Conservation (phyloP, 2,329 filamentous ascomycete genomes). For the Talaromyces amestolkiae region DNA sequence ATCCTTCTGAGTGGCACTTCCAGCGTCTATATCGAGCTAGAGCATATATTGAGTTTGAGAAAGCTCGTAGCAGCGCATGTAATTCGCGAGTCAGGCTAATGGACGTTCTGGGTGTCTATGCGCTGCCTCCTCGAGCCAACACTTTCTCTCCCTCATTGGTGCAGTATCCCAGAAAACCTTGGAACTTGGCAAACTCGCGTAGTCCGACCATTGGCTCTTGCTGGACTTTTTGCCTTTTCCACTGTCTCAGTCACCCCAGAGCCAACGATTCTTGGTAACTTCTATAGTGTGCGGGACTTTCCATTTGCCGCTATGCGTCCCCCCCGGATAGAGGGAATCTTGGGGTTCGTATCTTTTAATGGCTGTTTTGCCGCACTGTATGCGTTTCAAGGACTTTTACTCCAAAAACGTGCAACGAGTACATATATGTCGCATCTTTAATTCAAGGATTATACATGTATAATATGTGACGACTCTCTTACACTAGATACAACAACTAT, state of each 20-base stretch:
- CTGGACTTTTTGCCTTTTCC: background rate
- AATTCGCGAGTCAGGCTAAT: background rate
- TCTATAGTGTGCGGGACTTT: background rate
- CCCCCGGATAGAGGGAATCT: background rate
- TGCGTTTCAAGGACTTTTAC: background rate
- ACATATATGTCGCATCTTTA: background rate
- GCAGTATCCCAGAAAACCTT: background rate
- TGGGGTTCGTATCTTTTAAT: background rate
- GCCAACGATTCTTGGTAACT: background rate
- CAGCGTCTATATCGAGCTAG: background rate
- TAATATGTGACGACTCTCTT: background rate
- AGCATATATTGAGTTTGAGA: background rate
- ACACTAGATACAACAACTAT: background rate
- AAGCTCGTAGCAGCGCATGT: background rate
- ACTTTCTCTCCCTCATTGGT: background rate
- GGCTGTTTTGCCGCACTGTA: background rate
- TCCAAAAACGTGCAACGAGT: background rate
- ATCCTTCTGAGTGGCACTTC: background rate
- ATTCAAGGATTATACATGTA: background rate
- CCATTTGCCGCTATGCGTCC: background rate
- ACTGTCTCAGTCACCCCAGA: no score
- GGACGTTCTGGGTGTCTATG: background rate
- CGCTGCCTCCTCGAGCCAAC: background rate
- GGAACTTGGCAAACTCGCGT: background rate
- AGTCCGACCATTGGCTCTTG: background rate